A percentile compares a stretch with the other conserved stretches of the same genome.
These are phyloP conservation scores for Clarireedia sp. DNA, from an alignment of 2,329 filamentous ascomycete genomes.

Conservation along the genomic window DNA sequence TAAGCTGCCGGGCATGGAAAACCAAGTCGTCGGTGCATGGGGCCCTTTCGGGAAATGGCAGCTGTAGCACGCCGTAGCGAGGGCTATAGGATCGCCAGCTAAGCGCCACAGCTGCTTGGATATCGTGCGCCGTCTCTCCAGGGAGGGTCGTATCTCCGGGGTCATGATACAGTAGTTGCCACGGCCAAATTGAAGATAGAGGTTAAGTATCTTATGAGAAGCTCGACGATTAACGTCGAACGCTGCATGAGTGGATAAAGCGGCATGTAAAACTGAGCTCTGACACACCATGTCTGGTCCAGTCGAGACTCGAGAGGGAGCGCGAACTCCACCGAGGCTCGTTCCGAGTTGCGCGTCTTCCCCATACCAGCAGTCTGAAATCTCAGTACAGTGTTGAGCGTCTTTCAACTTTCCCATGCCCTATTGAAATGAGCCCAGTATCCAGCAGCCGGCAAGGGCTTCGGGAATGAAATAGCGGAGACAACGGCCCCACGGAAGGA, in stretches of 20 bases:
- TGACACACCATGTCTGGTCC: background rate
- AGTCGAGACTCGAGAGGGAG: background rate
- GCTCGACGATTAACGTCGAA: background rate
- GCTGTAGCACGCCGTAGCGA: background rate
- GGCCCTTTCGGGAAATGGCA: background rate
- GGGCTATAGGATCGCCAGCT: slow-evolving; percentile 1
- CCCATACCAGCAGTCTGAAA: background rate
- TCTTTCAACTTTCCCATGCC: no score
- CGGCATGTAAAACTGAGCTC: background rate
- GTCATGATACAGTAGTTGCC: slow-evolving; percentile 6
- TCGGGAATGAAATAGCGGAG: background rate
- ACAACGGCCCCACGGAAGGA: background rate
- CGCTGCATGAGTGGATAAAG: background rate
- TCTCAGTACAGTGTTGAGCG: no score
- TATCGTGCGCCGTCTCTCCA: background rate
- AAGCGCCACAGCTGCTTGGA: background rate
- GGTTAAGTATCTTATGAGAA: slow-evolving; percentile 6
- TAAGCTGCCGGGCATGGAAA: background rate
- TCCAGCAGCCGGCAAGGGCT: background rate
- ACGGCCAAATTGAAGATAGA: background rate
- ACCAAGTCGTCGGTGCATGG: background rate
- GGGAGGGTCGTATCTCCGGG: background rate
- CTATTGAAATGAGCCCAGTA: background rate
- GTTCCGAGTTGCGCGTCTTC: background rate
- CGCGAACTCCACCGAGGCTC: background rate